These are phyloP conservation scores for Physcomitrellopsis africana DNA, from an alignment of 225 moss, liverwort and hornwort genomes.

Conservation along the genomic window DNA sequence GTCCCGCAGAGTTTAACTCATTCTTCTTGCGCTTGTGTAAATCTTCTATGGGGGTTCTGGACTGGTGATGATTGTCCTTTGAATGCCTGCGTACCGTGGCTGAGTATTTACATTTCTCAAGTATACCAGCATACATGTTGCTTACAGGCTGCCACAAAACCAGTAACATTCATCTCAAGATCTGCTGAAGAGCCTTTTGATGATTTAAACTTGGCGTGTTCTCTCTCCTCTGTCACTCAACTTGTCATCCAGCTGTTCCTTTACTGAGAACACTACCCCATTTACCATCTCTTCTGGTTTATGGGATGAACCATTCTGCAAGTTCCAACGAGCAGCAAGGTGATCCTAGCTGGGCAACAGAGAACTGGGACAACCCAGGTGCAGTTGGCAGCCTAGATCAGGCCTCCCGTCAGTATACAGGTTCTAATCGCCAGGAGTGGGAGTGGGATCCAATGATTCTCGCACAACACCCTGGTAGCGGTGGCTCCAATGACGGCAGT, in stretches of 20 bases:
- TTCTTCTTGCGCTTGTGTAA: conserved; percentile 7
- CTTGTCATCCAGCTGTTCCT: conserved; percentile 58
- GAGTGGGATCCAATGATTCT: conserved; percentile 99
- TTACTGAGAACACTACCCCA: conserved; percentile 36
- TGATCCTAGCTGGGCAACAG: conserved; percentile 90
- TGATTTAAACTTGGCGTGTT: conserved; percentile 61
- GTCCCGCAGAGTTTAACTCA: background rate
- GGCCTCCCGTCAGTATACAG: conserved; percentile 60
- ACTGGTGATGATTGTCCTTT: background rate
- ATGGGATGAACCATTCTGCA: conserved; percentile 99
- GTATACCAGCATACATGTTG: conserved; percentile 20
- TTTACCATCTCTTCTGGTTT: conserved; percentile 58
- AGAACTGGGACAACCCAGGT: conserved; percentile 90
- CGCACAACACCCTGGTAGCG: conserved; percentile 74
- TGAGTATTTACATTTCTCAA: conserved; percentile 12
- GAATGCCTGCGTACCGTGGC: background rate
- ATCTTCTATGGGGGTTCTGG: conserved; percentile 1
- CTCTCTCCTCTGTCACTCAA: conserved; percentile 75
- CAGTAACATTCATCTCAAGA: conserved; percentile 30
- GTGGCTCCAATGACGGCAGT: conserved; percentile 68
- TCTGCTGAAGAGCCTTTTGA: conserved; percentile 36
- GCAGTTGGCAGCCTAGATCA: conserved; percentile 72
- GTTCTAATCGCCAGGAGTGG: conserved; percentile 85
- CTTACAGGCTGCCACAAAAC: conserved; percentile 29
- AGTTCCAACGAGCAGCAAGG: conserved; percentile 96